A percentile compares a stretch with the other conserved stretches of the same genome.
Evolutionary conservation across 2,329 filamentous ascomycete genomes (phyloP).

Genomic region (Fusarium tuaranense): DNA sequence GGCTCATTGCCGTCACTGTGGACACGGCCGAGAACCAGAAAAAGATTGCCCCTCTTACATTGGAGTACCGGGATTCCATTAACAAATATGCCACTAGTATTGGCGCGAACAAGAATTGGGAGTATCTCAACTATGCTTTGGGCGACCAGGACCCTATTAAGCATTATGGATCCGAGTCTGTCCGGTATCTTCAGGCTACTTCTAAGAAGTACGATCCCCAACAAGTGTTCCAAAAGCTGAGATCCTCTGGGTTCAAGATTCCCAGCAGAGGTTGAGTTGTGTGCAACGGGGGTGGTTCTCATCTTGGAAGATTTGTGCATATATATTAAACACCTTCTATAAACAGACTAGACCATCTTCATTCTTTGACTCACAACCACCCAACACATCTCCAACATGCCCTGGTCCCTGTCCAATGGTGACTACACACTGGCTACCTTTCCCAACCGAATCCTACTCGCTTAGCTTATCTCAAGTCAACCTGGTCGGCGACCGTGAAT

Average conservation of each 20-base stretch:
- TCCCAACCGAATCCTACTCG: background rate
- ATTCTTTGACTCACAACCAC: background rate
- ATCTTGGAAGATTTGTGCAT: no score
- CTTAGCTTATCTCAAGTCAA: background rate
- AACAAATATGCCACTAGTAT: constrained; percentile 43
- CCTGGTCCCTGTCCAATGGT: background rate
- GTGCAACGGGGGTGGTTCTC: background rate
- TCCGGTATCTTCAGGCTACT: constrained; percentile 46
- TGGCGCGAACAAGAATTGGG: constrained; percentile 48
- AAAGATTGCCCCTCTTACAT: constrained; percentile 47
- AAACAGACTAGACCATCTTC: background rate
- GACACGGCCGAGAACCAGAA: constrained; percentile 51
- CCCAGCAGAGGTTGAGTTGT: background rate
- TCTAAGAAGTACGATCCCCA: constrained; percentile 48
- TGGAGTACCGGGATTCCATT: constrained; percentile 41
- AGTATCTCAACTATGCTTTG: constrained; percentile 59
- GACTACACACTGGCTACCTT: background rate
- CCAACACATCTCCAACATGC: background rate
- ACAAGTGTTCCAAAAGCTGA: constrained; percentile 1
- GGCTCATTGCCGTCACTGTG: constrained; percentile 54
- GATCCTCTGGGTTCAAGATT: constrained; percentile 7
- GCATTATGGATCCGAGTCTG: constrained; percentile 52
- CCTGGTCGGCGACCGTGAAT: background rate
- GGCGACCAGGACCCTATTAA: constrained; percentile 52
- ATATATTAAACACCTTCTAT: background rate